Evolutionary conservation across 192 early-diverging fungal species (phyloP), one percentile per base, ranked within the genome.

Genomic region (Powellomyces hirtus): DNA sequence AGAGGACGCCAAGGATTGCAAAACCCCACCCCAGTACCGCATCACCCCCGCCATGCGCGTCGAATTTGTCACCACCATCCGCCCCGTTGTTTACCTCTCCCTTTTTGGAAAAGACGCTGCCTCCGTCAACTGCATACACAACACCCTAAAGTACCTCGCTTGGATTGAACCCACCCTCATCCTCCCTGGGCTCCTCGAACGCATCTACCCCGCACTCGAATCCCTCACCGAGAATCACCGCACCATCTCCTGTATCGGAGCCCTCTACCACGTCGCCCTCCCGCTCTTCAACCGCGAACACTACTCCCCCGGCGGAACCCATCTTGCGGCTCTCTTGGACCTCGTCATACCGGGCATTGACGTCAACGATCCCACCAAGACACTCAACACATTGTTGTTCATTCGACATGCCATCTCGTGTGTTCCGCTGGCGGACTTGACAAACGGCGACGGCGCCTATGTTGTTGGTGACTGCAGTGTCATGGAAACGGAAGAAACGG

Each of bases 311-410:
- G 96, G 96, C 10, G 94, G 88, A 3, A 86, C 89, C 66, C 90
- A 96, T 71, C 60, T 98, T 0, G 70, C 86, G 0, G 85, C 88
- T 13, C 75, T 98, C 60, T 77, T 98, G 37, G 84, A 88, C 37
- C 80, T 95, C 1, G 84, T 85, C 3, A 84, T 95, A 13, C 94
- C 94, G 0, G 96, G 94, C 27, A 91, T 98, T 31, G 95, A 98
- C 67, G 78, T 94, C 70, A 98, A 98, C 74, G 96, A 98, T 60
- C 86, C 90, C 1, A 81, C 74, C 34, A 98, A 97, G 73, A 88
- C 94, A 3, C 75, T 82, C 31, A 77, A 81, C 16, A 80, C 92
- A 1, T 62, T 94, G 8, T 66, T 88, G 44, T 94, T 93, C 73
- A 77, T 94, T 29, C 81, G 79, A 8, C 80, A 81, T 55, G 83